Evolutionary conservation across 164 flowering plant genomes (phyloP).

Genomic region (Taxillus chinensis): DNA sequence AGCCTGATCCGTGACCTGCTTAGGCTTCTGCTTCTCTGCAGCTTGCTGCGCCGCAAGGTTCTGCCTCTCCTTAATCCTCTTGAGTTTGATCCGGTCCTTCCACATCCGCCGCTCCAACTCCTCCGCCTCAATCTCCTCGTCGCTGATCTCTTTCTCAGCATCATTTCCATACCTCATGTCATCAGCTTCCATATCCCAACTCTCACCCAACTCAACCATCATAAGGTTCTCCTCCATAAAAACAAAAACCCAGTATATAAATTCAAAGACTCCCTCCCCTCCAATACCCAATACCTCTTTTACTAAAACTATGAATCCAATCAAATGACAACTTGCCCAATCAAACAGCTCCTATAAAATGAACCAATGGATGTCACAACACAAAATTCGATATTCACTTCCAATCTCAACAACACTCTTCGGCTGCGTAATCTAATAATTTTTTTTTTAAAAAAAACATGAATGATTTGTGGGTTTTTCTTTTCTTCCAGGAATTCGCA

Average conservation of each 20-base stretch:
- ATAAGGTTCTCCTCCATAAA: conserved; percentile 12
- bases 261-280: background rate
- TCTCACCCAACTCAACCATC: conserved; percentile 19
- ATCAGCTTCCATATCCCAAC: conserved; percentile 48
- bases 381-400: too few species aligned
- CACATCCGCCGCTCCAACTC: conserved; percentile 60
- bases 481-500: too few species aligned
- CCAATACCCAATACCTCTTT: too few species aligned
- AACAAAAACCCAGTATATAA: background rate
- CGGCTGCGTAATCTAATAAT: too few species aligned
- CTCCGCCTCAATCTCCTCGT: conserved; percentile 56
- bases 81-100: conserved; percentile 55
- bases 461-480: too few species aligned
- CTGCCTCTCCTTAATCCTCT: conserved; percentile 46
- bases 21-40: conserved; percentile 45
- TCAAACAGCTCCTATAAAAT: too few species aligned
- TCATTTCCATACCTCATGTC: conserved; percentile 35
- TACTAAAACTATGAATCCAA: too few species aligned
- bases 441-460: too few species aligned
- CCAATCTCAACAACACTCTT: too few species aligned
- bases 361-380: too few species aligned
- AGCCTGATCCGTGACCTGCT: conserved; percentile 46
- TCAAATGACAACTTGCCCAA: too few species aligned
- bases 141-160: conserved; percentile 61
- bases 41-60: conserved; percentile 42